These are phyloP conservation scores for Sclerospora graminicola DNA, from an alignment of 352 stramenopile species.

Conservation along the genomic window DNA sequence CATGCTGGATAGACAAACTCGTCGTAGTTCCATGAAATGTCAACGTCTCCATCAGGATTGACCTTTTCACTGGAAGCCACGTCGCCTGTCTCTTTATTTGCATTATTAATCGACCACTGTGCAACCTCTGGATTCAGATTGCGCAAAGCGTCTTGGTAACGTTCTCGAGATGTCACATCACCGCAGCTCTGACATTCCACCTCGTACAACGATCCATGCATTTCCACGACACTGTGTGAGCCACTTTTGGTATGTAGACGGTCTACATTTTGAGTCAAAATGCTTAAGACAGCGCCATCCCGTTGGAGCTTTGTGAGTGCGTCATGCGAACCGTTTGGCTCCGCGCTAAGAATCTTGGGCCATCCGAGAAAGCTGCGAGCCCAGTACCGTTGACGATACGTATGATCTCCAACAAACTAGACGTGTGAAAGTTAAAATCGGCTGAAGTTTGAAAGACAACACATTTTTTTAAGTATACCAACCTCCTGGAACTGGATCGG, in stretches of 20 bases:
- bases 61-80: constrained; percentile 61
- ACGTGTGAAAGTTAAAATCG: background rate
- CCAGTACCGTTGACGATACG: constrained; percentile 89
- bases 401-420: constrained; percentile 53
- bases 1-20: constrained; percentile 76
- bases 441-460: background rate
- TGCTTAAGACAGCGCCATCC: constrained; percentile 27
- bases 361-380: constrained; percentile 86
- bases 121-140: constrained; percentile 67
- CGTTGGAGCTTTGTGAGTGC: constrained; percentile 79
- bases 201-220: constrained; percentile 90
- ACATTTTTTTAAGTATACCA: background rate
- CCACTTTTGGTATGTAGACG: constrained; percentile 88
- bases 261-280: constrained; percentile 98
- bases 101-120: constrained; percentile 26
- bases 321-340: constrained; percentile 86
- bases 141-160: constrained; percentile 82
- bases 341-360: constrained; percentile 62
- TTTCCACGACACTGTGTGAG: constrained; percentile 82
- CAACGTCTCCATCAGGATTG: constrained; percentile 91
- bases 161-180: constrained; percentile 46
- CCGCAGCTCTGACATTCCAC: constrained; percentile 80
- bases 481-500: constrained; percentile 96
- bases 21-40: constrained; percentile 79
- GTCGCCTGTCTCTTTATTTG: constrained; percentile 31